Evolutionary conservation across 1,284 basidiomycete species (phyloP), one percentile per base, ranked within the genome.

Genomic region (Rhodotorula sp.): DNA sequence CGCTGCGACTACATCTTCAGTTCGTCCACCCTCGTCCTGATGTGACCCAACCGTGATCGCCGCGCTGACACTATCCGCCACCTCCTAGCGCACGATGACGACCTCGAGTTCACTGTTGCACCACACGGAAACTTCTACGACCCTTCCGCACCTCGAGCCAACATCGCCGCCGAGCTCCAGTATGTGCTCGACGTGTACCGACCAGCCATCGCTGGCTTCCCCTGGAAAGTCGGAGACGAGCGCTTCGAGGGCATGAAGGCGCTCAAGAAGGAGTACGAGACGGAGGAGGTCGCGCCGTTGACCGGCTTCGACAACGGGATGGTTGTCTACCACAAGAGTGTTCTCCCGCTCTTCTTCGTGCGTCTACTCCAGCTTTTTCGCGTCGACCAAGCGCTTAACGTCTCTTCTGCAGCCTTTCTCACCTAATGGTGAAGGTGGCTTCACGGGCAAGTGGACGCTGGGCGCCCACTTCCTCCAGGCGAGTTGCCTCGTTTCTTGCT

Each of bases 151-250:
- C n/a, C 55, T 2, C 26, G 37, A 15, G 8, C 11, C 26, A 40
- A 22, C 7, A n/a, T 57, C 24, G 55, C 37, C 11, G 24, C n/a
- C 4, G 62, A 64, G 47, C 62, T 64, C 28, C 46, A 28, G n/a
- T 37, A 48, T 5, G n/a, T 64, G 10, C 37, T 64, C 18, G 13
- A 20, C n/a, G 44, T 48, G 8, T 64, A 57, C 16, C 46, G 47
- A 5, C 62, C 62, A 9, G 62, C 62, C 4, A 51, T 64, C 30
- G 62, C 62, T 5, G 62, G 62, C 5, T 64, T 64, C n/a, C 62
- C 62, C 16, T 64, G 62, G 62, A 30, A 64, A 28, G 62, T 64
- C 46, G 62, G 62, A 37, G 62, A 64, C 48, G 62, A 55, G 30
- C 53, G 62, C 16, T 64, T 64, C 54, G 62, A 64, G 31, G 34